Percentiles rank a stretch among this genome's conserved stretches.
Conservation (phyloP, 192 early-diverging fungal species). For the Backusella australiensis region DNA sequence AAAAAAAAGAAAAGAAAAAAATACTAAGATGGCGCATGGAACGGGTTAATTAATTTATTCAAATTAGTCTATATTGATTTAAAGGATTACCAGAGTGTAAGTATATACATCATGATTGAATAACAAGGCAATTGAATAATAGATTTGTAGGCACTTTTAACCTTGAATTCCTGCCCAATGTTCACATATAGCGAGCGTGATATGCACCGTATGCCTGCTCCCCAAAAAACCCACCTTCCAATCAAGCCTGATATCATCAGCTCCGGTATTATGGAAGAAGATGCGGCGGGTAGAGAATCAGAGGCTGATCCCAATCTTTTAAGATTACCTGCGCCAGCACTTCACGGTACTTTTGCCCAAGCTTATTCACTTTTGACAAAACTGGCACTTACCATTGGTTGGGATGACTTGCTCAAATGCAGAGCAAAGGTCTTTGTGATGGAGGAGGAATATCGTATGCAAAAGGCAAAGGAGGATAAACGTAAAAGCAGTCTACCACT, state of each 20-base stretch:
- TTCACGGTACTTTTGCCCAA: slow-evolving; percentile 90
- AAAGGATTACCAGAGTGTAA: slow-evolving; percentile 78
- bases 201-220: slow-evolving; percentile 87
- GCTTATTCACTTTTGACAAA: slow-evolving; percentile 84
- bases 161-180: slow-evolving; percentile 99
- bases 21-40: not conserved
- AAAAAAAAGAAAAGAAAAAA: not conserved
- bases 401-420: slow-evolving; percentile 91
- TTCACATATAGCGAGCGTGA: slow-evolving; percentile 90
- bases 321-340: slow-evolving; percentile 82
- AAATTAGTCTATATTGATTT: slow-evolving; percentile 76
- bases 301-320: slow-evolving; percentile 70
- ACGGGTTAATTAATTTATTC: not conserved
- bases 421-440: slow-evolving; percentile 95
- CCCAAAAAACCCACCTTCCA: slow-evolving; percentile 87
- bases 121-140: not conserved
- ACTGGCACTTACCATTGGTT: slow-evolving; percentile 86
- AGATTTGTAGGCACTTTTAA: slow-evolving; percentile 73
- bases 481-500: slow-evolving; percentile 28
- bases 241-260: slow-evolving; percentile 76
- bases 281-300: slow-evolving; percentile 46
- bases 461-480: slow-evolving; percentile 76
- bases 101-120: slow-evolving; percentile 6
- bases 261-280: slow-evolving; percentile 57
- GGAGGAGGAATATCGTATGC: slow-evolving; percentile 94